These are phyloP conservation scores for Cyclanthera cordifolia DNA, from an alignment of 306 rosid genomes.

Conservation along the genomic window DNA sequence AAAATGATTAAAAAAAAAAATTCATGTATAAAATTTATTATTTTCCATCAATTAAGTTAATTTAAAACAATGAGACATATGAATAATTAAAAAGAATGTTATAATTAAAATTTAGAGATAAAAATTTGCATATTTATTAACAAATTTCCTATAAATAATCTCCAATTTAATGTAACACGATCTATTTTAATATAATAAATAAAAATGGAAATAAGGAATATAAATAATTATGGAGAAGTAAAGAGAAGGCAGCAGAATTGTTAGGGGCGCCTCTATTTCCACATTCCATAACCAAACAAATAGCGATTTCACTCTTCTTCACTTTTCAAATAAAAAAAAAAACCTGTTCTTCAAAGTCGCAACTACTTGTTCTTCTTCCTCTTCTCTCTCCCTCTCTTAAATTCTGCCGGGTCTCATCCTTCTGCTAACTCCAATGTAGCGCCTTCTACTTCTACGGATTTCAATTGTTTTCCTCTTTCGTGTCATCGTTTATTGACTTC, in stretches of 20 bases:
- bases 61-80: too few relatives aligned
- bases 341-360: not conserved
- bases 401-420: not conserved
- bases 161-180: too few relatives aligned
- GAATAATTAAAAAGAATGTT: too few relatives aligned
- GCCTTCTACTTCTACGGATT: not conserved
- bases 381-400: not conserved
- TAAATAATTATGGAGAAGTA: not conserved
- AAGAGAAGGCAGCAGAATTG: not conserved
- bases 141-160: too few relatives aligned
- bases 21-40: too few relatives aligned
- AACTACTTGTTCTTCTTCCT: not conserved
- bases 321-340: too few relatives aligned
- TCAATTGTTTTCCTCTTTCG: not conserved
- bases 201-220: conserved; percentile 2
- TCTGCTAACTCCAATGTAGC: not conserved
- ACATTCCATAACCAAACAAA: conserved; percentile 3
- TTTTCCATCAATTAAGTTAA: too few relatives aligned
- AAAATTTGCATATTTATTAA: too few relatives aligned
- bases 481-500: not conserved
- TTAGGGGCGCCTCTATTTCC: conserved; percentile 1
- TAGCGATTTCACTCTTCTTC: not conserved
- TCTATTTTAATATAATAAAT: too few relatives aligned
- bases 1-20: too few relatives aligned
- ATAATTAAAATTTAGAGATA: too few relatives aligned